Percentiles rank a stretch among this genome's conserved stretches.
phyloP scores from a whole-genome alignment of 306 rosid species.

The Acmispon strigosus region DNA sequence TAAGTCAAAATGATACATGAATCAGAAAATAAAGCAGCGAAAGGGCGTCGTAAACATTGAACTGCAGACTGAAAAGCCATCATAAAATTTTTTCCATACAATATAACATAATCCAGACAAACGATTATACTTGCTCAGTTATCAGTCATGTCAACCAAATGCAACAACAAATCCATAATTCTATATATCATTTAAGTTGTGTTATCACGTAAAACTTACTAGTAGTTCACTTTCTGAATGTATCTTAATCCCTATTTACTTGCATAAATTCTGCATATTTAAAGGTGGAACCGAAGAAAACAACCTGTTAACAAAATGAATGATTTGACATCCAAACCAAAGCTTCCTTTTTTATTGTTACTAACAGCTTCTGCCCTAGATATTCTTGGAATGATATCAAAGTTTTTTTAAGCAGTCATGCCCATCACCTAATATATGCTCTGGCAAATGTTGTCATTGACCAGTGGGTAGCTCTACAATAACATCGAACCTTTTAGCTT shows the following conservation, averaged over 20 bases:
- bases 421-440: background rate
- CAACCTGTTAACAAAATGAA: background rate
- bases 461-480: background rate
- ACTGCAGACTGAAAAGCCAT: constrained; percentile 5
- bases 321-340: background rate
- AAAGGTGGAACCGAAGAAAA: background rate
- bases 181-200: background rate
- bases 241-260: background rate
- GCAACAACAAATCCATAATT: background rate
- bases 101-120: constrained; percentile 1
- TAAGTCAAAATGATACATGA: background rate
- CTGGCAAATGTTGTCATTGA: background rate
- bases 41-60: background rate
- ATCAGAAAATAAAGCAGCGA: background rate
- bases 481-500: background rate
- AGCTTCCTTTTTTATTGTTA: background rate
- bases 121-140: background rate
- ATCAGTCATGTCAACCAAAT: background rate
- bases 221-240: background rate
- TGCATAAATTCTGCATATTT: background rate
- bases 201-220: background rate
- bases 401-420: background rate
- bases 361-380: background rate
- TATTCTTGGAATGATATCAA: constrained; percentile 1
- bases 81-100: background rate